Percentiles rank a stretch among this genome's conserved stretches.
These are phyloP conservation scores for Urochloa ruziziensis DNA, from an alignment of 176 grass and related monocot species.

Conservation along the genomic window DNA sequence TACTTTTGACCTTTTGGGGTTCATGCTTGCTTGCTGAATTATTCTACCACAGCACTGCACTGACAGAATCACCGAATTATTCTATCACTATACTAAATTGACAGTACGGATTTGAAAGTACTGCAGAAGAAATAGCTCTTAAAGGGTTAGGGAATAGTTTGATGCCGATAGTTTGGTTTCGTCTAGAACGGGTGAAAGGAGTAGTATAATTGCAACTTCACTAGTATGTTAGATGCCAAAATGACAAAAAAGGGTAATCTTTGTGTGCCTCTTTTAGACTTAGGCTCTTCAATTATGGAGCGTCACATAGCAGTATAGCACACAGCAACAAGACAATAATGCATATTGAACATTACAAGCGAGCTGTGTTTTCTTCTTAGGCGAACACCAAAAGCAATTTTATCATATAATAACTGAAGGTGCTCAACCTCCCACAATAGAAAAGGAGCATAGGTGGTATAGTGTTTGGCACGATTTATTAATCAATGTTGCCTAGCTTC, in stretches of 20 bases:
- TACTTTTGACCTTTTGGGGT: background rate
- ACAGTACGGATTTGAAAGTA: background rate
- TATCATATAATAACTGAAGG: background rate
- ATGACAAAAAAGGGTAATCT: background rate
- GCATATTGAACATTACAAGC: conserved; percentile 2
- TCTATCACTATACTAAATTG: background rate
- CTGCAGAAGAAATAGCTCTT: background rate
- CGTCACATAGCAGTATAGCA: conserved; percentile 1
- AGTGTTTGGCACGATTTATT: conserved; percentile 35
- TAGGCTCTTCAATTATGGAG: background rate
- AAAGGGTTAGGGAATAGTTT: background rate
- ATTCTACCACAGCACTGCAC: background rate
- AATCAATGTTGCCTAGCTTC: conserved; percentile 28
- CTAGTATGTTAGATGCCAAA: background rate
- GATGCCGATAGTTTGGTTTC: background rate
- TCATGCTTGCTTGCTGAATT: conserved; percentile 1
- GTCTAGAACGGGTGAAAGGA: background rate
- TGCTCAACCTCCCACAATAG: background rate
- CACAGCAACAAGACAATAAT: background rate
- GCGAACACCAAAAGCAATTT: background rate
- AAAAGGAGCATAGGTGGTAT: conserved; percentile 20
- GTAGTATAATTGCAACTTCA: background rate
- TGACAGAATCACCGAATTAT: background rate
- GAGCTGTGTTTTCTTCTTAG: background rate
- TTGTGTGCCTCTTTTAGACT: background rate